A percentile compares a stretch with the other conserved stretches of the same genome.
These are phyloP conservation scores for Blastobotrys robertii DNA, from an alignment of 805 yeast species.

Conservation along the genomic window DNA sequence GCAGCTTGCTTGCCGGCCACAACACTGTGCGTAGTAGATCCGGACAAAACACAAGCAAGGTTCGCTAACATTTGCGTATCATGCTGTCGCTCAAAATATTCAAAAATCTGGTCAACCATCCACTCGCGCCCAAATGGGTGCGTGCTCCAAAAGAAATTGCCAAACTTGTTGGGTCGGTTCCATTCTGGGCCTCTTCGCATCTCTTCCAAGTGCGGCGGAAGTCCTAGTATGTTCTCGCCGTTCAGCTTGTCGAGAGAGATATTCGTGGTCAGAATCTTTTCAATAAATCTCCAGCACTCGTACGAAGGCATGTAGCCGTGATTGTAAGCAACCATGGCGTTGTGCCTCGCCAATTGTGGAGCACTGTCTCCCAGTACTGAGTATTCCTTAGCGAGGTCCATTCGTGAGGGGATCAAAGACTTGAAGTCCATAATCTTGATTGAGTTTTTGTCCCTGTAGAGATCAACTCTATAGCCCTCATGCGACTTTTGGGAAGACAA, in stretches of 20 bases:
- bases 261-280: conserved; percentile 8
- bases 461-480: too few species aligned
- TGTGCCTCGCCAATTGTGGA: conserved; percentile 54
- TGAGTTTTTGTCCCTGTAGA: conserved; percentile 39
- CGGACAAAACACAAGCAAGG: conserved; percentile 60
- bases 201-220: background rate
- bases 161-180: conserved; percentile 2
- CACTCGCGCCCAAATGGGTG: conserved; percentile 69
- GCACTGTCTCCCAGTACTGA: conserved; percentile 37
- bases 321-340: conserved; percentile 58
- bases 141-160: conserved; percentile 51
- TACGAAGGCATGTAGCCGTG: conserved; percentile 54
- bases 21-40: conserved; percentile 1
- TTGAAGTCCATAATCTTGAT: conserved; percentile 57
- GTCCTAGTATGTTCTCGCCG: too few species aligned
- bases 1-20: too few species aligned
- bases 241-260: background rate
- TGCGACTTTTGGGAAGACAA: too few species aligned
- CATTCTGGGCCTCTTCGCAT: background rate
- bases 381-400: conserved; percentile 42
- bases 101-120: conserved; percentile 52
- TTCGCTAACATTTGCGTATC: conserved; percentile 87
- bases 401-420: conserved; percentile 64
- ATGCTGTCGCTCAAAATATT: conserved; percentile 50
- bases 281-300: conserved; percentile 55